phyloP scores from a whole-genome alignment of 768 basidiomycete species.

The Tulasnella sp. region DNA sequence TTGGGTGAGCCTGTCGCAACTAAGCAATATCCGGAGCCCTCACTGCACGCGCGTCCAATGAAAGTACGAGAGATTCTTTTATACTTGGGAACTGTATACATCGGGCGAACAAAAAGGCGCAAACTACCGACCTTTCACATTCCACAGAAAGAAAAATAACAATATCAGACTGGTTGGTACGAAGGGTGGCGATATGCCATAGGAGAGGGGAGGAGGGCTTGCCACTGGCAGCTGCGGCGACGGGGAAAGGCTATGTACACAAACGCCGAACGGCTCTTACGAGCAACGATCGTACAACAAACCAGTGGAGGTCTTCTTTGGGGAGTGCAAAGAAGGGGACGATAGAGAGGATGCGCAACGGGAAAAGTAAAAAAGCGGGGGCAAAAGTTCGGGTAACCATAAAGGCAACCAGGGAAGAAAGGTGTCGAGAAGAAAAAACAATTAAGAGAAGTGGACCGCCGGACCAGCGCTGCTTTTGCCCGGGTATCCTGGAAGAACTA shows the following conservation, averaged over 20 bases:
- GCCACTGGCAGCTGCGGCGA: background rate
- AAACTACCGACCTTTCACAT: slow-evolving; percentile 6
- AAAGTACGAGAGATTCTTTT: background rate
- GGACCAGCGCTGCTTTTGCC: slow-evolving; percentile 6
- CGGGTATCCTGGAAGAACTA: slow-evolving; percentile 7
- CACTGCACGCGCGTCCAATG: background rate
- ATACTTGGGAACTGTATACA: slow-evolving; percentile 6
- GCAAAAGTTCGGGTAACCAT: background rate
- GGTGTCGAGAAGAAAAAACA: background rate
- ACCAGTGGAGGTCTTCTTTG: background rate
- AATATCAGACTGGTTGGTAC: background rate
- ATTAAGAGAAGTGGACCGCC: background rate
- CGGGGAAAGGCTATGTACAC: background rate
- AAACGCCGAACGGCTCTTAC: background rate
- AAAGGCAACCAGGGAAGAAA: background rate
- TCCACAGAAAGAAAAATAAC: slow-evolving; percentile 7
- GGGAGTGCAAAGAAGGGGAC: background rate
- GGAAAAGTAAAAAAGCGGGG: background rate
- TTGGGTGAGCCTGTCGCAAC: background rate
- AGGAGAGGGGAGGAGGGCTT: background rate
- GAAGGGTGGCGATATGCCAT: background rate
- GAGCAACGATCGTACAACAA: background rate
- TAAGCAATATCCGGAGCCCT: background rate
- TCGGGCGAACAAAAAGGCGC: background rate
- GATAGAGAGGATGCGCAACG: background rate